These are phyloP conservation scores for Pleurotus cornucopiae DNA, from an alignment of 768 basidiomycete genomes.

Conservation along the genomic window DNA sequence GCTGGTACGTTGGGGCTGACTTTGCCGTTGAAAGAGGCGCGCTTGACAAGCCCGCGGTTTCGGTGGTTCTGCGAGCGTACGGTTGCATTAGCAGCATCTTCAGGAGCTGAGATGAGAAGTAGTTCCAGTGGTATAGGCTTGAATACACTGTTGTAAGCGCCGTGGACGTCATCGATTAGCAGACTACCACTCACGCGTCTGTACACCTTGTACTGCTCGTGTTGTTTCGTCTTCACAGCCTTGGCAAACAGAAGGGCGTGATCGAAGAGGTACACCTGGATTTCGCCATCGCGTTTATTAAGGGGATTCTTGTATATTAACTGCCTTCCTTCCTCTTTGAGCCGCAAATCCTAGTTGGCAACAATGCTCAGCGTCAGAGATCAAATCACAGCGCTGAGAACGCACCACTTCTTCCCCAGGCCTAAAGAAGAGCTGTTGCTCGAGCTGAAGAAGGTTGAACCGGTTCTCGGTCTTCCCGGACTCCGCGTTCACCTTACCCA, in stretches of 20 bases:
- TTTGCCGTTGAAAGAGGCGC: constrained; percentile 31
- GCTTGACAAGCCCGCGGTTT: constrained; percentile 37
- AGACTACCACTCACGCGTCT: constrained; percentile 61
- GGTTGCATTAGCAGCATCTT: constrained; percentile 46
- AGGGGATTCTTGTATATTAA: constrained; percentile 87
- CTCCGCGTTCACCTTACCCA: constrained; percentile 86
- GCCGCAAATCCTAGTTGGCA: constrained; percentile 64
- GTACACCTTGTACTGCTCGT: constrained; percentile 91
- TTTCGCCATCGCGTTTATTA: constrained; percentile 88
- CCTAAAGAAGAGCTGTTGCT: constrained; percentile 85
- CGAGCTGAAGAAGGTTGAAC: constrained; percentile 91
- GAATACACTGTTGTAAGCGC: too few relatives aligned
- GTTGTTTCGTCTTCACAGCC: constrained; percentile 75
- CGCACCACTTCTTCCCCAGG: constrained; percentile 88
- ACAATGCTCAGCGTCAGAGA: background rate
- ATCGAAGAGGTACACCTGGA: constrained; percentile 94
- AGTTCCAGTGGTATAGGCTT: constrained; percentile 97
- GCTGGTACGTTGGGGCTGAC: constrained; percentile 23
- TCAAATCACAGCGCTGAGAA: background rate
- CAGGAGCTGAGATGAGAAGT: constrained; percentile 74
- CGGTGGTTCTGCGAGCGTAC: constrained; percentile 30
- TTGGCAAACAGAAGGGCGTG: constrained; percentile 95
- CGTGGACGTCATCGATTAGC: too few relatives aligned
- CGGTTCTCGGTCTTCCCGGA: constrained; percentile 95
- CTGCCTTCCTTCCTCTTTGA: constrained; percentile 86